phyloP scores from a whole-genome alignment of 441 rosid genomes.

The Euphorbia celastroides region DNA sequence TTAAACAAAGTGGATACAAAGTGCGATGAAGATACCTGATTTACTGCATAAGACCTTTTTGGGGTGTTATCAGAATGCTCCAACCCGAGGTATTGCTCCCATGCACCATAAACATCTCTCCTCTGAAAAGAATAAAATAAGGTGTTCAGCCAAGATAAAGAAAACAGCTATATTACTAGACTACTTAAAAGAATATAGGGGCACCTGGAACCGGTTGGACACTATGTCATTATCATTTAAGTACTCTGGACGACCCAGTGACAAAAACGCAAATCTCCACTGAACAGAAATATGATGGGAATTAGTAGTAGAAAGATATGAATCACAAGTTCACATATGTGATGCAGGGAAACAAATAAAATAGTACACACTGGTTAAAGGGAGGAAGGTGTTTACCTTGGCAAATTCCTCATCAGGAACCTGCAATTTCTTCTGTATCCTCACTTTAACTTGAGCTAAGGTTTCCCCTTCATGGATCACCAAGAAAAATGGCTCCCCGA shows the following conservation, averaged over 20 bases:
- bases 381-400: slow-evolving; percentile 41
- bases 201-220: slow-evolving; percentile 82
- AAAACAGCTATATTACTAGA: not conserved
- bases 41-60: slow-evolving; percentile 75
- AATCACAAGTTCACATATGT: not conserved
- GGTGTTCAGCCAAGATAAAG: no score
- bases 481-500: slow-evolving; percentile 96
- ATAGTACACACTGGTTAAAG: not conserved
- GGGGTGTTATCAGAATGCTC: slow-evolving; percentile 91
- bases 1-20: no score
- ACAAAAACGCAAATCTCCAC: slow-evolving; percentile 95
- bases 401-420: slow-evolving; percentile 89
- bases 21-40: slow-evolving; percentile 51
- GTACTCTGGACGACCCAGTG: slow-evolving; percentile 90
- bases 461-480: slow-evolving; percentile 93
- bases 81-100: slow-evolving; percentile 97
- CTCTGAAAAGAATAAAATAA: slow-evolving; percentile 8
- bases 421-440: slow-evolving; percentile 82
- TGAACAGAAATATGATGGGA: slow-evolving; percentile 18
- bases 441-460: slow-evolving; percentile 63
- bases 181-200: not conserved
- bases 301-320: no score
- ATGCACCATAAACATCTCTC: slow-evolving; percentile 89
- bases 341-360: not conserved
- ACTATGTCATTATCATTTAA: slow-evolving; percentile 68